phyloP scores from a whole-genome alignment of 164 flowering plant species.

The Tetrastigma voinierianum region DNA sequence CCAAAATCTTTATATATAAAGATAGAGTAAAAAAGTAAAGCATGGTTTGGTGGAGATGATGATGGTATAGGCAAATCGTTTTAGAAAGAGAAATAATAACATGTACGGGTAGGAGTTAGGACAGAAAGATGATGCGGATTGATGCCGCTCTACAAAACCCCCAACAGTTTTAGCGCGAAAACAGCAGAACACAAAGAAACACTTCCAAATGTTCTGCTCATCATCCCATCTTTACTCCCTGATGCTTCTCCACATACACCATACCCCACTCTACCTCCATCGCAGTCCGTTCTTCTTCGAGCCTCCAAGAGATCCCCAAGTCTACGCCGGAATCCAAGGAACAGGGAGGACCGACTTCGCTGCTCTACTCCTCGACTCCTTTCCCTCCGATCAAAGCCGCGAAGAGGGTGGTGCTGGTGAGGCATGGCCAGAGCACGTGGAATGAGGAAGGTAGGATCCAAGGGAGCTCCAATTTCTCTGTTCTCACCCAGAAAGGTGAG shows the following conservation, averaged over 20 bases:
- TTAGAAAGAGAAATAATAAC: too few species aligned
- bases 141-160: too few species aligned
- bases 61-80: too few species aligned
- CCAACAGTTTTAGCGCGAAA: slow-evolving; percentile 10
- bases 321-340: slow-evolving; percentile 3
- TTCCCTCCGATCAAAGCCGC: slow-evolving; percentile 54
- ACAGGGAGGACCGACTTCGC: slow-evolving; percentile 22
- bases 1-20: too few species aligned
- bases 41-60: too few species aligned
- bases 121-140: too few species aligned
- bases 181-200: not conserved
- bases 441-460: slow-evolving; percentile 93
- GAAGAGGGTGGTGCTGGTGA: slow-evolving; percentile 85
- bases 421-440: slow-evolving; percentile 99
- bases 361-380: slow-evolving; percentile 18
- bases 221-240: slow-evolving; percentile 8
- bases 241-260: slow-evolving; percentile 12
- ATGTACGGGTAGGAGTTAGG: too few species aligned
- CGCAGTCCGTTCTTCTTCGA: slow-evolving; percentile 25
- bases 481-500: slow-evolving; percentile 84
- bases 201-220: slow-evolving; percentile 25
- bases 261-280: slow-evolving; percentile 17
- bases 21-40: too few species aligned
- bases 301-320: slow-evolving; percentile 24
- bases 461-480: slow-evolving; percentile 89